Evolutionary conservation across 306 rosid genomes (phyloP).

Genomic region (Crataegus laevigata): DNA sequence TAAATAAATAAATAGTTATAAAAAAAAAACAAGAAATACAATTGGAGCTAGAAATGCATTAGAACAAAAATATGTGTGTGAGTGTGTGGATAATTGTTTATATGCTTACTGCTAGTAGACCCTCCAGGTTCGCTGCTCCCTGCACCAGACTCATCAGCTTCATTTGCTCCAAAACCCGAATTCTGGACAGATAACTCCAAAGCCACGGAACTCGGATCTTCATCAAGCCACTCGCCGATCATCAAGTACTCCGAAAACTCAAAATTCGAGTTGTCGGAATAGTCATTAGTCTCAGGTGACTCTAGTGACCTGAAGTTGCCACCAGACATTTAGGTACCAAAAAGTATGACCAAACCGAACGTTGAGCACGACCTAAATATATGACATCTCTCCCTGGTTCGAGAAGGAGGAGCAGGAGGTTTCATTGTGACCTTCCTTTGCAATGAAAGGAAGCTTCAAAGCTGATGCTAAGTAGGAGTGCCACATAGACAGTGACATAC

Average conservation of each 20-base stretch:
- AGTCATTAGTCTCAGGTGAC: conserved; percentile 24
- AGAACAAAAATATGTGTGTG: background rate
- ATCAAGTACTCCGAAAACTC: conserved; percentile 37
- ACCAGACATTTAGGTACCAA: conserved; percentile 34
- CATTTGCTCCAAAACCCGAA: conserved; percentile 24
- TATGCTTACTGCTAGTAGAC: conserved; percentile 41
- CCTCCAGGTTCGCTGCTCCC: conserved; percentile 30
- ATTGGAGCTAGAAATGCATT: background rate
- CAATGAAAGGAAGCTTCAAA: conserved; percentile 54
- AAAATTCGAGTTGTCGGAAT: conserved; percentile 20
- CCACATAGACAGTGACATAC: background rate
- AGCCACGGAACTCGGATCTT: conserved; percentile 6
- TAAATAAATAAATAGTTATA: background rate
- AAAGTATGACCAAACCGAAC: background rate
- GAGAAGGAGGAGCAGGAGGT: conserved; percentile 33
- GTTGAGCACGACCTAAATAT: conserved; percentile 6
- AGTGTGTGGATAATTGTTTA: background rate
- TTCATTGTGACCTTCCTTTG: conserved; percentile 62
- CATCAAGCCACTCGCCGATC: conserved; percentile 41
- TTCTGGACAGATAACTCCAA: conserved; percentile 17
- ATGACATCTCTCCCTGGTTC: background rate
- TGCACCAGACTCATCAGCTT: conserved; percentile 27
- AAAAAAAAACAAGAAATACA: too few relatives aligned
- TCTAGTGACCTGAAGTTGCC: conserved; percentile 20
- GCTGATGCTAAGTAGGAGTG: conserved; percentile 26